These are phyloP conservation scores for Wickerhamomyces sydowiorum DNA, from an alignment of 805 yeast species.

Conservation along the genomic window DNA sequence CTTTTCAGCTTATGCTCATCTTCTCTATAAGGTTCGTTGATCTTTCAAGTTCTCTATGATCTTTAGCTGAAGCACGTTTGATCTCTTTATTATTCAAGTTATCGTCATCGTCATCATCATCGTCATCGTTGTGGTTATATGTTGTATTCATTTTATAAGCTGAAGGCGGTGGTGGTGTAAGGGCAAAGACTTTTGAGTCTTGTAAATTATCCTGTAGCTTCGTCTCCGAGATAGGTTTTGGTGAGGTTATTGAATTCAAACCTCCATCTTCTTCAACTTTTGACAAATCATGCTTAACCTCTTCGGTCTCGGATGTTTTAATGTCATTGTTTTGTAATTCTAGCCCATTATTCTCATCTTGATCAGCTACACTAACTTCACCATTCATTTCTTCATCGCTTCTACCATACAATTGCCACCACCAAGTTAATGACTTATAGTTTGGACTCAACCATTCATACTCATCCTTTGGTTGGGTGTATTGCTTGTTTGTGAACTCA, in stretches of 20 bases:
- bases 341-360: neutral
- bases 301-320: neutral
- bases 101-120: conserved; percentile 3
- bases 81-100: neutral
- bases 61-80: too few relatives aligned
- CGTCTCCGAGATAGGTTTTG: neutral
- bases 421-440: conserved; percentile 66
- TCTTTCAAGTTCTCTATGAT: neutral
- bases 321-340: conserved; percentile 1
- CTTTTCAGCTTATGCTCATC: conserved; percentile 5
- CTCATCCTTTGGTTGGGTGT: conserved; percentile 21
- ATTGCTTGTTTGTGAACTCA: conserved; percentile 61
- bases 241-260: neutral
- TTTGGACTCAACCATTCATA: conserved; percentile 49
- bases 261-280: neutral
- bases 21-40: conserved; percentile 4
- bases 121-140: conserved; percentile 4
- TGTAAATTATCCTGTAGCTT: neutral
- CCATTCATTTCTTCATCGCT: conserved; percentile 61
- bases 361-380: neutral
- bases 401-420: conserved; percentile 83
- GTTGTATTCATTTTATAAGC: neutral
- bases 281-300: too few relatives aligned
- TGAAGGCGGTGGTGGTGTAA: conserved; percentile 13
- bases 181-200: conserved; percentile 6